These are phyloP conservation scores for Penicillium sp. DNA, from an alignment of 2,329 filamentous ascomycete species.

Conservation along the genomic window DNA sequence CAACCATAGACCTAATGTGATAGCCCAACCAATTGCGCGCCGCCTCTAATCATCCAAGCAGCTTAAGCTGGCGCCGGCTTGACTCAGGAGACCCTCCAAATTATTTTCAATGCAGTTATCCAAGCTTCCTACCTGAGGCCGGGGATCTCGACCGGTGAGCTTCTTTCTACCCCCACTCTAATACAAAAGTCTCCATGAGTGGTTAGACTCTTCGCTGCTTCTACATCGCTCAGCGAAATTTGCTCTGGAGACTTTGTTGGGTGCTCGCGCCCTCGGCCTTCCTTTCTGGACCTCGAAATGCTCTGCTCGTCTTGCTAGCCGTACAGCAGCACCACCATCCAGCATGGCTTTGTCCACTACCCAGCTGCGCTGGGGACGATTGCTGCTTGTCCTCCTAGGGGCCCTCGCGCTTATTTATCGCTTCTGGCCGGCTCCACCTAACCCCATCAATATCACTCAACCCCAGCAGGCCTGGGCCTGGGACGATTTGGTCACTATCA, in stretches of 20 bases:
- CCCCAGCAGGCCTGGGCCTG: slow-evolving; percentile 4
- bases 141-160: no score
- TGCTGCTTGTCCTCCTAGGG: neutral
- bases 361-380: neutral
- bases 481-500: slow-evolving; percentile 1
- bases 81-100: neutral
- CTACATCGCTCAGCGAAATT: no score
- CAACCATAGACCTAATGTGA: no score
- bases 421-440: neutral
- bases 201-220: no score
- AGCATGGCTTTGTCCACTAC: neutral
- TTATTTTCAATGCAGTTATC: neutral
- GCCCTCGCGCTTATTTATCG: neutral
- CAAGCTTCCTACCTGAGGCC: no score
- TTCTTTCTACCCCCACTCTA: no score
- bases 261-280: no score
- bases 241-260: neutral
- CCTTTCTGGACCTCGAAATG: neutral
- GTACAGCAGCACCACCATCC: neutral
- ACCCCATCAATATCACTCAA: neutral
- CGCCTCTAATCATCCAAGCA: no score
- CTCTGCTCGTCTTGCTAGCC: neutral
- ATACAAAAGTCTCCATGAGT: no score
- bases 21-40: no score
- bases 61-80: no score